These are phyloP conservation scores for Primulina huaijiensis DNA, from an alignment of 257 asterid species.

Conservation along the genomic window DNA sequence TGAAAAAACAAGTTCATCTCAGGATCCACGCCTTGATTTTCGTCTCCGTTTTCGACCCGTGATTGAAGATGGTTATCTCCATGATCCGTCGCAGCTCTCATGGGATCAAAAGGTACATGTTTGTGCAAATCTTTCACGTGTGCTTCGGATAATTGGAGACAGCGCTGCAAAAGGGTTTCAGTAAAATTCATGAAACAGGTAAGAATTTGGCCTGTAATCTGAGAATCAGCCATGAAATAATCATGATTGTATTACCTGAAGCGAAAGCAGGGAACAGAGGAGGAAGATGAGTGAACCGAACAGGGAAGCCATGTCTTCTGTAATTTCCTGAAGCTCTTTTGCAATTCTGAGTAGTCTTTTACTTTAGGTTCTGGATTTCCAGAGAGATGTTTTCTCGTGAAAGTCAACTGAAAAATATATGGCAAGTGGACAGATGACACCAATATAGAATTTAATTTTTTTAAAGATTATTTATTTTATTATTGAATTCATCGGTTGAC, in stretches of 20 bases:
- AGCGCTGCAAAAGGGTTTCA: conserved; percentile 28
- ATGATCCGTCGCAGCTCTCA: neutral
- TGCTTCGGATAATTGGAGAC: conserved; percentile 30
- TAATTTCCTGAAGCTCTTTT: conserved; percentile 18
- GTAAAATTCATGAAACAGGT: neutral
- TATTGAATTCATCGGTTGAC: too few relatives aligned
- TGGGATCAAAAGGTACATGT: neutral
- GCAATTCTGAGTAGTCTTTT: too few relatives aligned
- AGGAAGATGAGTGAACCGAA: conserved; percentile 27
- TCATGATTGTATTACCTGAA: conserved; percentile 30
- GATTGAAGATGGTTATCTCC: conserved; percentile 31
- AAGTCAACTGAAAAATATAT: neutral
- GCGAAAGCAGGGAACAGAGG: conserved; percentile 26
- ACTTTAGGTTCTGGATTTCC: conserved; percentile 1
- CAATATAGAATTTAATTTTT: too few relatives aligned
- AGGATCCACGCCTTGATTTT: conserved; percentile 34
- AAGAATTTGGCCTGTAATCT: neutral
- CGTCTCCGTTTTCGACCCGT: neutral
- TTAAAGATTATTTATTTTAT: too few relatives aligned
- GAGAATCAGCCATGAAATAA: neutral
- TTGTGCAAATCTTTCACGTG: conserved; percentile 8
- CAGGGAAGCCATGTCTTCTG: conserved; percentile 30
- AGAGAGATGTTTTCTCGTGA: conserved; percentile 1
- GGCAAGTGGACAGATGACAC: conserved; percentile 2
- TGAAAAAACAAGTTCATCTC: conserved; percentile 60